Base-by-base conservation (phyloP, 805 yeast species). In the Teunomyces panamensis region DNA sequence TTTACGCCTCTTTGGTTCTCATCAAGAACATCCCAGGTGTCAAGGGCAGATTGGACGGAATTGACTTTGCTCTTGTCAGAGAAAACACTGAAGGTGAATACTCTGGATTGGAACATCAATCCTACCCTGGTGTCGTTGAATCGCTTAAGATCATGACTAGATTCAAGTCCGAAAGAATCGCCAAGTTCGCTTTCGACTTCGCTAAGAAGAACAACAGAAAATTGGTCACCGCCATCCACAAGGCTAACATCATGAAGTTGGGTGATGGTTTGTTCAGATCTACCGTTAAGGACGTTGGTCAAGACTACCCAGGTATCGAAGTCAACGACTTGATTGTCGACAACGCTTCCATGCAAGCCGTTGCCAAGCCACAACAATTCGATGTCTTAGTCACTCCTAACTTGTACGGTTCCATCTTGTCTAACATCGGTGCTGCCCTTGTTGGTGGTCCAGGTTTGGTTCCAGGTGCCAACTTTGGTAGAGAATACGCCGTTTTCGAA, bases 71-170 rank as follows among this genome's bases (percentile, higher is more conserved):
- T 35, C 79, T 94, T 56, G 95, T 94, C 67, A 89, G 99, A 80
- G 99, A 94, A 75, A 94, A 94, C 80, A 92, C 97, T 58, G 98
- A 92, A 77, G 97, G 96, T 76, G 98, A 92, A 75, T 92, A 89
- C 79, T 92, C 98, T 45, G 98, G 98, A 63, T 80, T 94, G 63
- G 99, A 92, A 80, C 98, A 94, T 76, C 94, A 87, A 72, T 88
- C 96, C 42, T 94, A 89, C 62, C 96, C 96, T 56, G 98, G 97
- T 73, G 97, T 92, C 56, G 98, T 94, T 57, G 98, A 92, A 79
- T 88, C 96, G 36, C 78, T 91, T 62, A 92, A 94, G 78, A 89
- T 94, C 71, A 87, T 92, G 78, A 92, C 98, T 61, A 84, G 88
- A 74, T 80, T 81, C 75, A 91, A 92, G 78, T 86, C 96, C 49